These are phyloP conservation scores for Ganoderma sinense DNA, from an alignment of 1,284 basidiomycete species.

Conservation along the genomic window DNA sequence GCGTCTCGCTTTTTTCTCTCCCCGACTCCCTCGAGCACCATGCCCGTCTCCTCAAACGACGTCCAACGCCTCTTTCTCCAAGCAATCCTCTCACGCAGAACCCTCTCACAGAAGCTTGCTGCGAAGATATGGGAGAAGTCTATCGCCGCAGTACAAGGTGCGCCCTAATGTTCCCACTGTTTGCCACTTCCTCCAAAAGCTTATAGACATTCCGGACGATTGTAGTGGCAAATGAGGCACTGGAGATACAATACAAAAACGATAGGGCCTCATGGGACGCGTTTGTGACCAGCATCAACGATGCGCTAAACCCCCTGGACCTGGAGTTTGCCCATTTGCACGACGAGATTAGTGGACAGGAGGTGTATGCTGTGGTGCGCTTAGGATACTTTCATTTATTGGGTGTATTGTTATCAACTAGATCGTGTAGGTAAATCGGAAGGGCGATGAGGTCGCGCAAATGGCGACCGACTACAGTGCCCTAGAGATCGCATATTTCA, in stretches of 20 bases:
- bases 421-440: conserved; percentile 69
- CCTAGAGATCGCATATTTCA: conserved; percentile 83
- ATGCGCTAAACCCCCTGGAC: conserved; percentile 68
- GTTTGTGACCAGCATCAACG: conserved; percentile 68
- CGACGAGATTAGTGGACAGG: conserved; percentile 70
- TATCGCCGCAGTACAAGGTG: conserved; percentile 68
- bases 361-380: conserved; percentile 72
- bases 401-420: not conserved
- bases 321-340: conserved; percentile 70
- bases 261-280: conserved; percentile 60
- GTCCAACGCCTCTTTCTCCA: conserved; percentile 81
- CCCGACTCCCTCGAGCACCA: conserved; percentile 31
- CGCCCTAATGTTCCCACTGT: conserved; percentile 10
- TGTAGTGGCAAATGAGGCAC: conserved; percentile 57
- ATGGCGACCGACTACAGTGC: conserved; percentile 83
- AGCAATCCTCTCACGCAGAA: conserved; percentile 72
- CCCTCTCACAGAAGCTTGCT: conserved; percentile 69
- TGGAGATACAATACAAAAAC: conserved; percentile 54
- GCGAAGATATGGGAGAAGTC: conserved; percentile 72
- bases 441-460: conserved; percentile 81
- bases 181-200: not conserved
- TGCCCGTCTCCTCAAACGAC: conserved; percentile 58
- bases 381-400: not conserved
- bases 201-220: not conserved
- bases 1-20: conserved; percentile 25